A percentile compares a stretch with the other conserved stretches of the same genome.
These are phyloP conservation scores for Brassica nigra DNA, from an alignment of 345 rosid species.

Conservation along the genomic window DNA sequence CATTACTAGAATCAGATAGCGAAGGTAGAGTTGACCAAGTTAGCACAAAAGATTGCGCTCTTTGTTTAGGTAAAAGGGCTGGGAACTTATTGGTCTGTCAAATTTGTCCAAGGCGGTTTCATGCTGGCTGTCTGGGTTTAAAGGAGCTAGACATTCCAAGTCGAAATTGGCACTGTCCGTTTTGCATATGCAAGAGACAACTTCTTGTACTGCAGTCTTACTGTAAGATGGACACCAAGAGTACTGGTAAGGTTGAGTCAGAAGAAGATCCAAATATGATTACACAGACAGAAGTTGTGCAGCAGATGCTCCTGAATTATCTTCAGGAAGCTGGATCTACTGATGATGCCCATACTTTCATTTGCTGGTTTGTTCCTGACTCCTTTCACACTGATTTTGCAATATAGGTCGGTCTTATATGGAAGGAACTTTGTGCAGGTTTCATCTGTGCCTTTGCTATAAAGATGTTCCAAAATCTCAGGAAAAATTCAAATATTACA, in stretches of 20 bases:
- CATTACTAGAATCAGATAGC: constrained; percentile 54
- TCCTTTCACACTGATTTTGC: constrained; percentile 9
- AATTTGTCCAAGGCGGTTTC: constrained; percentile 78
- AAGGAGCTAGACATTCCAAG: constrained; percentile 73
- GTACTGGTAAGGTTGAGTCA: constrained; percentile 44
- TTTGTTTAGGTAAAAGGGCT: constrained; percentile 67
- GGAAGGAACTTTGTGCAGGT: constrained; percentile 60
- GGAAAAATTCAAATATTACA: constrained; percentile 62
- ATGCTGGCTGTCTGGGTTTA: constrained; percentile 87
- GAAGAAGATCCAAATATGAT: constrained; percentile 50
- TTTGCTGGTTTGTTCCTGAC: constrained; percentile 70
- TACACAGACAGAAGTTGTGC: constrained; percentile 70
- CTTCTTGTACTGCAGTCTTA: constrained; percentile 83
- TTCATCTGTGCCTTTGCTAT: constrained; percentile 87
- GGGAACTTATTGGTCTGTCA: constrained; percentile 72
- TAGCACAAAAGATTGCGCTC: constrained; percentile 64
- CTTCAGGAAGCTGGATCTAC: constrained; percentile 82
- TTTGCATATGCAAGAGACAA: constrained; percentile 79
- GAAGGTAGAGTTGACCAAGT: constrained; percentile 44
- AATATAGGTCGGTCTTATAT: constrained; percentile 35
- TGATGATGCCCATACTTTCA: constrained; percentile 78
- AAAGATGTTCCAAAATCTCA: constrained; percentile 85
- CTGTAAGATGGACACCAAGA: constrained; percentile 61
- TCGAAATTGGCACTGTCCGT: constrained; percentile 77
- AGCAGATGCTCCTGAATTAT: constrained; percentile 87